Evolutionary conservation across 2,329 filamentous ascomycete species (phyloP).

Genomic region (Xylogone sp.): DNA sequence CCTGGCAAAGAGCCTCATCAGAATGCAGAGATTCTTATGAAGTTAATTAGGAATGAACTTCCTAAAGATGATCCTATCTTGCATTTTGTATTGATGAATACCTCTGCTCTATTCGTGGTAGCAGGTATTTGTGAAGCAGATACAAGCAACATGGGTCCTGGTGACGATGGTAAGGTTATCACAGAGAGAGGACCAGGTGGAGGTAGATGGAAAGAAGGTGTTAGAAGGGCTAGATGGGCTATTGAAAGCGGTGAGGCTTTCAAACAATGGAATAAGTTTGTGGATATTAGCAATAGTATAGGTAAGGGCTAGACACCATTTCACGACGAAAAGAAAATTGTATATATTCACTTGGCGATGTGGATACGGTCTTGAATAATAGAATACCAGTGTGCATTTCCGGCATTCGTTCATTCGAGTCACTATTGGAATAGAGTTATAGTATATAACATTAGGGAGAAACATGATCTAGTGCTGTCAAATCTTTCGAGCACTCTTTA

Average conservation of each 20-base stretch:
- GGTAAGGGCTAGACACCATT: conserved; percentile 2
- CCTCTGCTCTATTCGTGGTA: conserved; percentile 80
- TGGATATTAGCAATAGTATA: conserved; percentile 57
- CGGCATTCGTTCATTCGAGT: not conserved
- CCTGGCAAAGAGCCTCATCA: conserved; percentile 81
- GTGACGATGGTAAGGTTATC: conserved; percentile 77
- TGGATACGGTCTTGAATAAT: not conserved
- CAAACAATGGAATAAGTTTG: conserved; percentile 78
- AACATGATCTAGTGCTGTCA: not conserved
- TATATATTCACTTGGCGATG: not conserved
- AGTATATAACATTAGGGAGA: not conserved
- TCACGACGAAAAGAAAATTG: not conserved
- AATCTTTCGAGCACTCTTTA: not conserved
- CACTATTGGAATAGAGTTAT: not conserved
- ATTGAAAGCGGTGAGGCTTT: conserved; percentile 84
- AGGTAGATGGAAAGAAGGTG: conserved; percentile 91
- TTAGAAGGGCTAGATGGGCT: conserved; percentile 82
- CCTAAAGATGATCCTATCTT: conserved; percentile 76
- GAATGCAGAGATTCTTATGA: conserved; percentile 80
- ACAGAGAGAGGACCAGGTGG: conserved; percentile 80
- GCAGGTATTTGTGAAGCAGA: conserved; percentile 85
- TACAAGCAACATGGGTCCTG: conserved; percentile 71
- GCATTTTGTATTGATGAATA: conserved; percentile 92
- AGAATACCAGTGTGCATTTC: not conserved
- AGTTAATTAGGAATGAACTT: conserved; percentile 71